Conservation (phyloP, 257 asterid species). For the Primulina tabacum region DNA sequence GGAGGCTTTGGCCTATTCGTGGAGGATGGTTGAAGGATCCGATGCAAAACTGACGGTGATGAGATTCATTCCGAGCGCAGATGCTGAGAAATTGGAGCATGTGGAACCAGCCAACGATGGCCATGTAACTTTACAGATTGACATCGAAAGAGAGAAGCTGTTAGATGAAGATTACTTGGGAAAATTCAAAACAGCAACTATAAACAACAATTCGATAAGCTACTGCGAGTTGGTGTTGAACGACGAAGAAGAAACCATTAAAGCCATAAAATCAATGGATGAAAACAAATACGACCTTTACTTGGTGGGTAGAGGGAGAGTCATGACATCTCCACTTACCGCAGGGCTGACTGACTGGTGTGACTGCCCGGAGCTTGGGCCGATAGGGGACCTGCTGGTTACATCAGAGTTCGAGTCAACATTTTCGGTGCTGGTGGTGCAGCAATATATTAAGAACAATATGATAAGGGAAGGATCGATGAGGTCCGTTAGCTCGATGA, state of each 20-base stretch:
- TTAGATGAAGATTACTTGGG: constrained; percentile 62
- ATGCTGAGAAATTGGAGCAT: constrained; percentile 17
- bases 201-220: constrained; percentile 31
- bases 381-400: constrained; percentile 82
- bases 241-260: constrained; percentile 73
- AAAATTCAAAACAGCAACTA: constrained; percentile 51
- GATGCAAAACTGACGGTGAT: constrained; percentile 50
- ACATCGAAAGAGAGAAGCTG: constrained; percentile 44
- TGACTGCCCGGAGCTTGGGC: constrained; percentile 91
- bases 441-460: constrained; percentile 43
- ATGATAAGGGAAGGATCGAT: constrained; percentile 38
- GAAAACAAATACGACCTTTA: constrained; percentile 54
- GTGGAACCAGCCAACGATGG: constrained; percentile 26
- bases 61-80: constrained; percentile 56
- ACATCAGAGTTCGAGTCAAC: constrained; percentile 71
- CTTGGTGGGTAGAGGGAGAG: constrained; percentile 84
- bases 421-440: constrained; percentile 74
- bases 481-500: constrained; percentile 34
- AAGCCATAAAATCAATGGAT: constrained; percentile 75
- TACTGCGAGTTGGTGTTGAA: constrained; percentile 51
- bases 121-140: constrained; percentile 44
- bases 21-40: constrained; percentile 64
- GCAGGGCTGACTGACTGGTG: constrained; percentile 88
- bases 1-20: constrained; percentile 75
- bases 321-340: constrained; percentile 54